Evolutionary conservation across 495 filamentous ascomycete genomes (phyloP).

Genomic region (Aspergillus kassunensis): DNA sequence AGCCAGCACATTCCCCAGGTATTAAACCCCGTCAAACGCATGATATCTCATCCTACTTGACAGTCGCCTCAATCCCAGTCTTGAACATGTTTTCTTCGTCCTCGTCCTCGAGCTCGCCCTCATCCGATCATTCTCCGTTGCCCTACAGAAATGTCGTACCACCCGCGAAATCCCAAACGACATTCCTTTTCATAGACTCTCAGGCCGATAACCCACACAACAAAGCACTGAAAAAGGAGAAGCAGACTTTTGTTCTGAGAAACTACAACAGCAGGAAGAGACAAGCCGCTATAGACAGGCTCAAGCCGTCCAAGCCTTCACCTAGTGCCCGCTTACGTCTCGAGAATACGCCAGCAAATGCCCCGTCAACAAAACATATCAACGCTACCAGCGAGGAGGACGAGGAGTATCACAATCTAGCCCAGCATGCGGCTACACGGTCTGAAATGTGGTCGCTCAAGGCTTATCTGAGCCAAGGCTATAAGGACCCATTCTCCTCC

Average conservation of each 20-base stretch:
- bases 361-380: no score
- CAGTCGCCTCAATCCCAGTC: background rate
- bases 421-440: no score
- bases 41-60: background rate
- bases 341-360: background rate
- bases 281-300: conserved; percentile 1
- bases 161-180: background rate
- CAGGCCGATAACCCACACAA: conserved; percentile 4
- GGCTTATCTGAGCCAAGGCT: conserved; percentile 8
- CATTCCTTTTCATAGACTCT: conserved; percentile 6
- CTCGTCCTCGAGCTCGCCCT: no score
- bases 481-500: conserved; percentile 5
- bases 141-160: background rate
- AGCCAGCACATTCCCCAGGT: background rate
- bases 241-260: conserved; percentile 2
- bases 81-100: background rate
- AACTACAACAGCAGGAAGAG: background rate
- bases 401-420: background rate
- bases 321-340: background rate
- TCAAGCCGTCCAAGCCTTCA: background rate
- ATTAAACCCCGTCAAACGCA: background rate
- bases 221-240: background rate
- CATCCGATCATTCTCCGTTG: background rate
- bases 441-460: conserved; percentile 3
- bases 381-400: background rate